A percentile compares a stretch with the other conserved stretches of the same genome.
Conservation (phyloP, 1,284 basidiomycete species). For the Kwoniella shivajii region DNA sequence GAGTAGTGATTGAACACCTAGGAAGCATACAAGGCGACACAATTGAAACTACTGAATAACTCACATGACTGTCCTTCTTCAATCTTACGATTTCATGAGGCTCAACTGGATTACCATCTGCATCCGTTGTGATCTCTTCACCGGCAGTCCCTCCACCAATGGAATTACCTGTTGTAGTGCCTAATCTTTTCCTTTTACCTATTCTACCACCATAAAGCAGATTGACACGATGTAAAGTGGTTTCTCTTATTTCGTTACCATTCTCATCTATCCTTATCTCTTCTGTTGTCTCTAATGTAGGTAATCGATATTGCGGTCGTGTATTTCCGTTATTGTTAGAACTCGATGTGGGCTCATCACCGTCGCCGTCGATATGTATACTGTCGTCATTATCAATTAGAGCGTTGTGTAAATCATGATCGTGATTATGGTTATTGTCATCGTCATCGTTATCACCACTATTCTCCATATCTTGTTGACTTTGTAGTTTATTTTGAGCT, state of each 20-base stretch:
- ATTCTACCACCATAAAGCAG: conserved; percentile 6
- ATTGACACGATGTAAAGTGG: neutral
- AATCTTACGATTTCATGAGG: conserved; percentile 33
- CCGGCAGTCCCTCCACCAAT: neutral
- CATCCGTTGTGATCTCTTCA: conserved; percentile 10
- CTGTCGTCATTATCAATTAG: too few species aligned
- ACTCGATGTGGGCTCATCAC: too few species aligned
- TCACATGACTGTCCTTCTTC: conserved; percentile 51
- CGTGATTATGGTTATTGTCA: conserved; percentile 10
- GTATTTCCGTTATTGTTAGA: neutral
- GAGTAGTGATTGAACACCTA: too few species aligned
- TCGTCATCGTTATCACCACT: neutral
- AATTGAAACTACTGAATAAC: conserved; percentile 13
- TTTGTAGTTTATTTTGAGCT: too few species aligned
- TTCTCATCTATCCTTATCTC: neutral
- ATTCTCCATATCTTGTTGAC: neutral
- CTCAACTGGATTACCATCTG: conserved; percentile 27
- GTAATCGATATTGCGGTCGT: neutral
- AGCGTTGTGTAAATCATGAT: conserved; percentile 3
- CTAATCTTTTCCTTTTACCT: conserved; percentile 11
- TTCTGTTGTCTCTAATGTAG: neutral
- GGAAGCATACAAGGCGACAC: neutral
- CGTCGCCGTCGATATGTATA: neutral
- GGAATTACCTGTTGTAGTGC: neutral
- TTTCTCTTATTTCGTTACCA: neutral